phyloP scores from a whole-genome alignment of 2,329 filamentous ascomycete genomes.

The Colletotrichum lentis region DNA sequence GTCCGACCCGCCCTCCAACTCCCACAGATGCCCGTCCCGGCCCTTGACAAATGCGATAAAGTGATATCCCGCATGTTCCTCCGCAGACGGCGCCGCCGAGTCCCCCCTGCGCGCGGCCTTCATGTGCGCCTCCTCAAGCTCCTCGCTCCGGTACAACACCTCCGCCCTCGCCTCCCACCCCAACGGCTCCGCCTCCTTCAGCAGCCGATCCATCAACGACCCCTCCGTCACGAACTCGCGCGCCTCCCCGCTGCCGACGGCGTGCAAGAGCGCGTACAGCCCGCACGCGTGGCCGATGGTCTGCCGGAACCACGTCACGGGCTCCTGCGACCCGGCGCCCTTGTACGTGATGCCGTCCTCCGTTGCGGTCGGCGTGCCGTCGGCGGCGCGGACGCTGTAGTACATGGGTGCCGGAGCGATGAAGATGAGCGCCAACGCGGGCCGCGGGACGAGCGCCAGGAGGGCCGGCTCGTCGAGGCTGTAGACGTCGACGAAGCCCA shows the following conservation, averaged over 20 bases:
- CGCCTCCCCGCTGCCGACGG: constrained; percentile 73
- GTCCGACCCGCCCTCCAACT: constrained; percentile 78
- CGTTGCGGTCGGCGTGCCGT: constrained; percentile 32
- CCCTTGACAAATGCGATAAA: constrained; percentile 83
- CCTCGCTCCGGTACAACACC: constrained; percentile 74
- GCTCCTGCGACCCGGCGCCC: constrained; percentile 57
- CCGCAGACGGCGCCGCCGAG: constrained; percentile 68
- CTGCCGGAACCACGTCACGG: constrained; percentile 84
- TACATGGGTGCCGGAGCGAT: constrained; percentile 72
- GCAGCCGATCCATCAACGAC: constrained; percentile 65
- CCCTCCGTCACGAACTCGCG: constrained; percentile 60
- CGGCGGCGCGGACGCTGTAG: constrained; percentile 51
- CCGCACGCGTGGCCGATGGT: constrained; percentile 86
- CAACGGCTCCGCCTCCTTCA: constrained; percentile 69
- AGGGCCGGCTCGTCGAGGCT: constrained; percentile 79
- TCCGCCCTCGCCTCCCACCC: constrained; percentile 69
- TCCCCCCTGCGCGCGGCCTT: constrained; percentile 74
- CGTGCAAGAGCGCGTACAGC: constrained; percentile 79
- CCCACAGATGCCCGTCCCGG: constrained; percentile 73
- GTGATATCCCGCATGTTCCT: constrained; percentile 73
- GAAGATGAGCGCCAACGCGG: constrained; percentile 78
- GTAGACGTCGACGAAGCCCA: constrained; percentile 84
- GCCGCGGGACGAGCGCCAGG: constrained; percentile 79
- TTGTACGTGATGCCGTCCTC: constrained; percentile 46
- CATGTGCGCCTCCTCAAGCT: constrained; percentile 77